phyloP scores from a whole-genome alignment of 257 asterid genomes.

The Hygrophila difformis region DNA sequence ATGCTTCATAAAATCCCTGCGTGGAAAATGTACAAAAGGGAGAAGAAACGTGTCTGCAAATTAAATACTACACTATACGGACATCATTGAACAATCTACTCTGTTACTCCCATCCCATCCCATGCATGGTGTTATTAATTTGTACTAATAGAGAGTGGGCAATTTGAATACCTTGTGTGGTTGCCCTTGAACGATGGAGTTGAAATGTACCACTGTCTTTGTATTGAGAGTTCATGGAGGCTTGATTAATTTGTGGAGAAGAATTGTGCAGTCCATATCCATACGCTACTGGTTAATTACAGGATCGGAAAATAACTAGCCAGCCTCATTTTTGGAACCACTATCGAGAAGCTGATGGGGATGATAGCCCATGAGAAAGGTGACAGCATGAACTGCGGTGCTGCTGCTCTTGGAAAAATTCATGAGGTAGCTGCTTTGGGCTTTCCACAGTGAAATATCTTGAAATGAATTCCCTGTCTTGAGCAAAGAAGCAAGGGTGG shows the following conservation, averaged over 20 bases:
- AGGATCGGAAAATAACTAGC: too few relatives aligned
- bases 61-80: too few relatives aligned
- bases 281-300: constrained; percentile 30
- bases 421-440: constrained; percentile 26
- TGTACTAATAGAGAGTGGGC: background rate
- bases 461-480: constrained; percentile 29
- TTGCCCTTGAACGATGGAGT: constrained; percentile 28
- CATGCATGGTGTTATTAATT: too few relatives aligned
- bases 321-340: too few relatives aligned
- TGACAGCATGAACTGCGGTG: constrained; percentile 42
- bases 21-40: too few relatives aligned
- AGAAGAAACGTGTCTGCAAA: too few relatives aligned
- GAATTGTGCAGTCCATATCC: constrained; percentile 26
- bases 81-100: too few relatives aligned
- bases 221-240: constrained; percentile 26
- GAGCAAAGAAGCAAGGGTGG: constrained; percentile 38
- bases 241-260: constrained; percentile 29
- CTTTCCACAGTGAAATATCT: constrained; percentile 29
- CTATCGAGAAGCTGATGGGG: constrained; percentile 36
- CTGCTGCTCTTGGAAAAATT: constrained; percentile 41
- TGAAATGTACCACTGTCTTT: constrained; percentile 26
- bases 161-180: constrained; percentile 34
- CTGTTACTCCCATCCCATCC: too few relatives aligned
- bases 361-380: constrained; percentile 33
- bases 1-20: too few relatives aligned